Evolutionary conservation across 164 flowering plant genomes (phyloP).

Genomic region (Magnolia kwangsiensis): DNA sequence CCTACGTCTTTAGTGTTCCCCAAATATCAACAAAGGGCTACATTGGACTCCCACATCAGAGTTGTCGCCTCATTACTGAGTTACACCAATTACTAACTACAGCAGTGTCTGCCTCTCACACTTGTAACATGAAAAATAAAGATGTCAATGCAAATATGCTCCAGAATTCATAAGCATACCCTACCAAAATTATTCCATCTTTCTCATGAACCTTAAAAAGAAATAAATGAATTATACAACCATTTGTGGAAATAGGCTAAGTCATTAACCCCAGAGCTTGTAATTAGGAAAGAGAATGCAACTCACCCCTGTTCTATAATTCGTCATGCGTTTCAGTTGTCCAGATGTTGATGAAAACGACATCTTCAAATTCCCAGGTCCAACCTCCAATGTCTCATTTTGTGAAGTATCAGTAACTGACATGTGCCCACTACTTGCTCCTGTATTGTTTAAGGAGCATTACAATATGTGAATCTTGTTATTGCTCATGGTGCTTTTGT

Average conservation of each 20-base stretch:
- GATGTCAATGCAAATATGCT: too few relatives aligned
- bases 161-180: too few relatives aligned
- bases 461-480: neutral
- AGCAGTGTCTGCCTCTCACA: too few relatives aligned
- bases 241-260: neutral
- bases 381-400: constrained; percentile 62
- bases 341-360: constrained; percentile 64
- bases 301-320: constrained; percentile 64
- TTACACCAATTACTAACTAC: too few relatives aligned
- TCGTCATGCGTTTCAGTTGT: constrained; percentile 55
- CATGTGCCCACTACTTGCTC: constrained; percentile 15
- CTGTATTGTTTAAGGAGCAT: constrained; percentile 26
- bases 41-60: too few relatives aligned
- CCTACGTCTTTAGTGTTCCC: too few relatives aligned
- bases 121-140: too few relatives aligned
- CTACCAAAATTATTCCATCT: too few relatives aligned
- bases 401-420: constrained; percentile 21
- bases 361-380: constrained; percentile 76
- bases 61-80: too few relatives aligned
- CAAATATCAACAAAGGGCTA: too few relatives aligned
- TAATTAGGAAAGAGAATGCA: neutral
- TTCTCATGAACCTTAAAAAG: neutral
- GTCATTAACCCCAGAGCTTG: neutral
- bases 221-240: neutral
- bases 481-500: neutral